Conservation (phyloP, 2,329 filamentous ascomycete species). For the Paracamarosporium sp. region DNA sequence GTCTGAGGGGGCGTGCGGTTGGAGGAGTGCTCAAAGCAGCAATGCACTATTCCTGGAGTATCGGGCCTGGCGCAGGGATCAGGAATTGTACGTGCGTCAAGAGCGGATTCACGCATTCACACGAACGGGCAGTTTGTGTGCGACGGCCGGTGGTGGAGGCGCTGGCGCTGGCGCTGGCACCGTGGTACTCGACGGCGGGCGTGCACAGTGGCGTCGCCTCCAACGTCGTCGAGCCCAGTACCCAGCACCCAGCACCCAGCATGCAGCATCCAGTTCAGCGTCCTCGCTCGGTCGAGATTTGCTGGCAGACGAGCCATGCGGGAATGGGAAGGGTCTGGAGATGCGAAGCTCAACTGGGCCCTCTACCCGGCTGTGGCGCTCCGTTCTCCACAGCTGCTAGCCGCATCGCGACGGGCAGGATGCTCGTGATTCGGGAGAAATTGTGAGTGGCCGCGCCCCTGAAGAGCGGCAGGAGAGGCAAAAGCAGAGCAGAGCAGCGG, state of each 20-base stretch:
- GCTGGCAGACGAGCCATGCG: neutral
- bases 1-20: neutral
- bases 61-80: conserved; percentile 2
- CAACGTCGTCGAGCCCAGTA: neutral
- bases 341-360: neutral
- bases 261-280: neutral
- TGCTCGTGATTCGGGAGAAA: conserved; percentile 9
- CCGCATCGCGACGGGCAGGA: neutral
- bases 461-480: neutral
- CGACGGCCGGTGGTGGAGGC: neutral
- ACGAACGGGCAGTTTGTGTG: too few relatives aligned
- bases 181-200: neutral
- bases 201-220: neutral
- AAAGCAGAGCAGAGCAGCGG: neutral
- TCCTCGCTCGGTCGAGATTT: neutral
- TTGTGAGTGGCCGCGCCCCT: conserved; percentile 9
- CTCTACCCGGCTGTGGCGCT: conserved; percentile 6
- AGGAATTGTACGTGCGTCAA: conserved; percentile 3
- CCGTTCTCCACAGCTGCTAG: conserved; percentile 1
- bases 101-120: too few relatives aligned
- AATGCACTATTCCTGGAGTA: conserved; percentile 2
- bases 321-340: neutral
- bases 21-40: neutral
- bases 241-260: neutral
- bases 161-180: neutral